These are phyloP conservation scores for Peronospora farinosa DNA, from an alignment of 352 stramenopile genomes.

Conservation along the genomic window DNA sequence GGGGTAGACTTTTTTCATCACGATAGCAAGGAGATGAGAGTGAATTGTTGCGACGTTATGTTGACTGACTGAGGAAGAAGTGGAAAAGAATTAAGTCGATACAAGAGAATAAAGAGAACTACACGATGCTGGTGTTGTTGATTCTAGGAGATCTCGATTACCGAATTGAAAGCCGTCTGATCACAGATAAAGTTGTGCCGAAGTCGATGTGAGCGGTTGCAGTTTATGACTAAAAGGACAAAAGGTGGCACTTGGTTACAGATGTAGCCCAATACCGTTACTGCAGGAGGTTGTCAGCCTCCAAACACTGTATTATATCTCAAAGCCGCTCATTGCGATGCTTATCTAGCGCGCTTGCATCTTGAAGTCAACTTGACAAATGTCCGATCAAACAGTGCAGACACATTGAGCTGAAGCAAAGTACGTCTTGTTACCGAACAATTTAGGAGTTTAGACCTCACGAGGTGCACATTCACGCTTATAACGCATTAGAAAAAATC, in stretches of 20 bases:
- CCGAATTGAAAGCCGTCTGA: constrained; percentile 1
- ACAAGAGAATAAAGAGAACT: constrained; percentile 9
- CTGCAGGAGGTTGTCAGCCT: too few species aligned
- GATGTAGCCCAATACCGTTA: too few species aligned
- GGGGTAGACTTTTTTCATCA: not conserved
- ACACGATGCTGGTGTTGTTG: not conserved
- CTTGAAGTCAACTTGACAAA: not conserved
- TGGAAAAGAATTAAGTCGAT: constrained; percentile 20
- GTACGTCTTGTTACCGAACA: not conserved
- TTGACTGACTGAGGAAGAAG: not conserved
- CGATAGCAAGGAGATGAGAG: not conserved
- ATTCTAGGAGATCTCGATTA: not conserved
- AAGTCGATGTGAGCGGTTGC: too few species aligned
- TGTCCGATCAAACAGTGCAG: not conserved
- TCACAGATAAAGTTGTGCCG: too few species aligned
- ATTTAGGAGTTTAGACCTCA: too few species aligned
- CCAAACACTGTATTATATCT: too few species aligned
- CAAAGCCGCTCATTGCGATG: too few species aligned
- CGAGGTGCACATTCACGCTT: not conserved
- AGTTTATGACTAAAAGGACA: too few species aligned
- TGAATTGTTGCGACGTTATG: not conserved
- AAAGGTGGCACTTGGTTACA: too few species aligned
- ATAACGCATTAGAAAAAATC: constrained; percentile 1
- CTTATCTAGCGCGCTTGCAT: too few species aligned
- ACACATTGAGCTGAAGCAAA: constrained; percentile 2